phyloP scores from a whole-genome alignment of 192 early-diverging fungal species.

The Coemansia sp. region DNA sequence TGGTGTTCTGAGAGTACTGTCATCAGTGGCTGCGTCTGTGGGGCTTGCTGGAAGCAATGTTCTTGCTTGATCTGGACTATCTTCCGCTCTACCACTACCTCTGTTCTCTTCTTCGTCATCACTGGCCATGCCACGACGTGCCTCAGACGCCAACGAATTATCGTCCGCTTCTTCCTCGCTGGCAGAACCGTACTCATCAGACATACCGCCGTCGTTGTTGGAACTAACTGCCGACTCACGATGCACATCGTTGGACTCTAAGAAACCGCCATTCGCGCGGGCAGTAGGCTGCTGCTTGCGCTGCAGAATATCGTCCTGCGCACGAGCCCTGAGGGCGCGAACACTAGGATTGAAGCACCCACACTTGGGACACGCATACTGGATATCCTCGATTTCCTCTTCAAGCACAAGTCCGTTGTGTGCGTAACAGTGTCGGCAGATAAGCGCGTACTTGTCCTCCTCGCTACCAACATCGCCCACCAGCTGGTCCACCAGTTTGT shows the following conservation, averaged over 20 bases:
- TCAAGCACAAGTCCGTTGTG: conserved; percentile 92
- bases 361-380: conserved; percentile 56
- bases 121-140: neutral
- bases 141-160: neutral
- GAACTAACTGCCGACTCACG: neutral
- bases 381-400: conserved; percentile 73
- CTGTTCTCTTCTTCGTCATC: conserved; percentile 9
- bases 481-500: conserved; percentile 88
- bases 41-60: neutral
- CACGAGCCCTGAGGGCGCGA: conserved; percentile 15
- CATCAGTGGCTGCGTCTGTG: neutral
- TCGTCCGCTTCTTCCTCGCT: conserved; percentile 1
- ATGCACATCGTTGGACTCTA: neutral
- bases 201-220: no score
- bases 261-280: conserved; percentile 1
- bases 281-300: neutral
- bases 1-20: neutral
- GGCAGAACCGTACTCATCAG: neutral
- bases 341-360: conserved; percentile 52
- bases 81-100: neutral
- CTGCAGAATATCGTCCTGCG: conserved; percentile 11
- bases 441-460: conserved; percentile 88
- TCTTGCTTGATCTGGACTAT: conserved; percentile 3
- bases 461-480: conserved; percentile 86
- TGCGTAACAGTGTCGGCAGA: conserved; percentile 86